These are phyloP conservation scores for Paraglomus occultum DNA, from an alignment of 192 early-diverging fungal genomes.

Conservation along the genomic window DNA sequence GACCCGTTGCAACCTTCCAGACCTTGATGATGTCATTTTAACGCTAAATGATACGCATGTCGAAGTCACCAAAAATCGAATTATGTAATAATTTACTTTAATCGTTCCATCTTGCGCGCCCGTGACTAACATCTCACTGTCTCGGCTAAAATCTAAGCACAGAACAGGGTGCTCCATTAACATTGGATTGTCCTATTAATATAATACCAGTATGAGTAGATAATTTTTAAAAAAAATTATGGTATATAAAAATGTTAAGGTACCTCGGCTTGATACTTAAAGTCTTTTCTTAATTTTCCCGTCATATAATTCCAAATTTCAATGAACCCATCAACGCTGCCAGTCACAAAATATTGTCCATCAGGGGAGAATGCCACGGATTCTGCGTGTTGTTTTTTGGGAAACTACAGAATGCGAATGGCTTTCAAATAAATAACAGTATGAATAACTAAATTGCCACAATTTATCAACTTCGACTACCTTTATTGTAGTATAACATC, in stretches of 20 bases:
- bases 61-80: background rate
- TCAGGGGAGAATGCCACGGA: slow-evolving; percentile 78
- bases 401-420: slow-evolving; percentile 56
- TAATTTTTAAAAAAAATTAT: no score
- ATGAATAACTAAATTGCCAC: background rate
- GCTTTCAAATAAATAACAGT: background rate
- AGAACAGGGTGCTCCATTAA: slow-evolving; percentile 86
- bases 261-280: slow-evolving; percentile 89
- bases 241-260: no score
- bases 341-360: slow-evolving; percentile 82
- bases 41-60: background rate
- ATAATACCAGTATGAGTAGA: slow-evolving; percentile 9
- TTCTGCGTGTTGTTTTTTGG: slow-evolving; percentile 82
- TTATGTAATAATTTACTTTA: slow-evolving; percentile 45
- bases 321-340: slow-evolving; percentile 91
- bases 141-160: slow-evolving; percentile 71
- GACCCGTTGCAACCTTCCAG: slow-evolving; percentile 81
- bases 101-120: slow-evolving; percentile 85
- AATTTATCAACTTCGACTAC: slow-evolving; percentile 34
- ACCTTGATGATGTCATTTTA: slow-evolving; percentile 40
- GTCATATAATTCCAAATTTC: slow-evolving; percentile 95
- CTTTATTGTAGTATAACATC: slow-evolving; percentile 80
- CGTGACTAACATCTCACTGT: slow-evolving; percentile 79
- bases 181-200: slow-evolving; percentile 76
- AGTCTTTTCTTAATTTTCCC: slow-evolving; percentile 83